Conservation (phyloP, 345 rosid species). For the Populus nigra region DNA sequence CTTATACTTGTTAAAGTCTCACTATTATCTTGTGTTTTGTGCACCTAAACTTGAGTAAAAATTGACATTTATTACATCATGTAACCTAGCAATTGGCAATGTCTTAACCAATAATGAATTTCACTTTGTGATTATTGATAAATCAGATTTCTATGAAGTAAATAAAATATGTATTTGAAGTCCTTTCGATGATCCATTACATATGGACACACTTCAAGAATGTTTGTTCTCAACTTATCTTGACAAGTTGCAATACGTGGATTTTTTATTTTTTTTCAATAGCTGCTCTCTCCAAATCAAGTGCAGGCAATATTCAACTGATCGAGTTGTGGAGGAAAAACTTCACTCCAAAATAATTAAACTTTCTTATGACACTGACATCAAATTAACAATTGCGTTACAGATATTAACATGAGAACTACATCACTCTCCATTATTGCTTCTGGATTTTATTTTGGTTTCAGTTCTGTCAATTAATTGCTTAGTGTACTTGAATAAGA, state of each 20-base stretch:
- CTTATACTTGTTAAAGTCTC: not conserved
- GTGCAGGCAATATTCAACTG: not conserved
- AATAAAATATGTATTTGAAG: not conserved
- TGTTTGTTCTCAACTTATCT: not conserved
- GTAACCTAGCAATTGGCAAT: not conserved
- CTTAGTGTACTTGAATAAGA: not conserved
- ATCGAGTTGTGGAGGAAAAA: not conserved
- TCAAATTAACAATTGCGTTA: not conserved
- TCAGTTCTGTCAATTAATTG: not conserved
- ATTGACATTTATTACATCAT: not conserved
- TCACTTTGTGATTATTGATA: not conserved
- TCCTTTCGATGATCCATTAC: not conserved
- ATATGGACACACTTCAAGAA: not conserved
- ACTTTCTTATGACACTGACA: not conserved
- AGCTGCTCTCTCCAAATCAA: not conserved
- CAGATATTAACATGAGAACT: not conserved
- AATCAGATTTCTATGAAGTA: not conserved
- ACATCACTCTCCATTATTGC: not conserved
- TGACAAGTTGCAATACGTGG: not conserved
- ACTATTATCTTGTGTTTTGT: not conserved
- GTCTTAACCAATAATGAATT: not conserved
- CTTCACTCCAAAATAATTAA: not conserved
- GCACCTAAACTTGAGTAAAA: not conserved
- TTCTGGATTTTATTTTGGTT: not conserved
- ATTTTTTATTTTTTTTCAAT: not conserved